These are phyloP conservation scores for Phytophthora pluvialis DNA, from an alignment of 352 stramenopile genomes.

Conservation along the genomic window DNA sequence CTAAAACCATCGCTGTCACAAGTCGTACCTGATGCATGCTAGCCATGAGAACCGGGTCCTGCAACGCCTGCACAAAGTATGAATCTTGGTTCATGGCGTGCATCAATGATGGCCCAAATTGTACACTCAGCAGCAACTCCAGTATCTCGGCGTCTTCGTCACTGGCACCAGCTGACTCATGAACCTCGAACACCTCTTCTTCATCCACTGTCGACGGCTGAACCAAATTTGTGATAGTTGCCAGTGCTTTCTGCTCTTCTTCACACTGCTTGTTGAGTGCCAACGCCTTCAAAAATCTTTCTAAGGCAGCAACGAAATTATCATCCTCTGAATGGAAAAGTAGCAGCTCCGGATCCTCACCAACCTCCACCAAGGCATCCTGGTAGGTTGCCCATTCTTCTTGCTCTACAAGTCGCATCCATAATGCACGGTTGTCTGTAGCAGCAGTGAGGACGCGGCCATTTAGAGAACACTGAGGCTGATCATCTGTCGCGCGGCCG, in stretches of 20 bases:
- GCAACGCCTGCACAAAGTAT: slow-evolving; percentile 61
- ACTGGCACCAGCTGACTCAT: background rate
- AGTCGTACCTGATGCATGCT: slow-evolving; percentile 66
- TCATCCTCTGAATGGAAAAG: slow-evolving; percentile 69
- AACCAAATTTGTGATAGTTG: slow-evolving; percentile 31
- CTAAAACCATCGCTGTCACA: background rate
- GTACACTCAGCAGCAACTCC: slow-evolving; percentile 50
- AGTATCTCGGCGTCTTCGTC: slow-evolving; percentile 42
- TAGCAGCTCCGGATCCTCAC: slow-evolving; percentile 70
- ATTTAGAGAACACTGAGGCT: slow-evolving; percentile 36
- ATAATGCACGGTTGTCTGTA: slow-evolving; percentile 32
- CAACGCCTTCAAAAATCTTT: slow-evolving; percentile 45
- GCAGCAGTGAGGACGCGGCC: slow-evolving; percentile 41
- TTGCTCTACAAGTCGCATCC: slow-evolving; percentile 31
- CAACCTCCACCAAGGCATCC: slow-evolving; percentile 61
- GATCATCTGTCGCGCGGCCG: background rate
- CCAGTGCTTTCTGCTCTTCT: slow-evolving; percentile 23
- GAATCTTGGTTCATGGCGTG: slow-evolving; percentile 61
- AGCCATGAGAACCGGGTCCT: slow-evolving; percentile 56
- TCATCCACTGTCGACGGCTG: slow-evolving; percentile 24
- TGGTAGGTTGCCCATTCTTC: slow-evolving; percentile 41
- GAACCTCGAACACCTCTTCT: slow-evolving; percentile 18
- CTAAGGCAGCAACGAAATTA: slow-evolving; percentile 42
- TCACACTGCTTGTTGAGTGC: slow-evolving; percentile 29
- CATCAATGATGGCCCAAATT: slow-evolving; percentile 60